Evolutionary conservation across 2,329 filamentous ascomycete species (phyloP).

Genomic region (Aspergillus phoenicis): DNA sequence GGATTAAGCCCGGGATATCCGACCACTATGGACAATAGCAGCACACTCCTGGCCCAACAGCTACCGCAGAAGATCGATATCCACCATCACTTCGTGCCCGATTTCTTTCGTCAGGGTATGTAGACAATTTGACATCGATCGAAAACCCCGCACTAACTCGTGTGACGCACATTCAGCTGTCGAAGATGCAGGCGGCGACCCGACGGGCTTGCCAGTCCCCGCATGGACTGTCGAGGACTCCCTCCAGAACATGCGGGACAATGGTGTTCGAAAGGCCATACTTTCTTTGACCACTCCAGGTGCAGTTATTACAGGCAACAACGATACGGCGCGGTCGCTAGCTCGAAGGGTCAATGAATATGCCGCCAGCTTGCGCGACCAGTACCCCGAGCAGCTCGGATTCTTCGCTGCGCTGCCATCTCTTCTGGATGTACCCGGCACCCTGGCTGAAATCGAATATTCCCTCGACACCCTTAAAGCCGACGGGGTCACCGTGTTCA

Average conservation of each 20-base stretch:
- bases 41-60: neutral
- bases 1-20: neutral
- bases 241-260: conserved; percentile 4
- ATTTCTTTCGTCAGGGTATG: neutral
- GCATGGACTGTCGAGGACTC: conserved; percentile 10
- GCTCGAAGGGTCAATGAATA: conserved; percentile 16
- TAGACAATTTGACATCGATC: no score
- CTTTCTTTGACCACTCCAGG: conserved; percentile 17
- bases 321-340: conserved; percentile 4
- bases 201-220: conserved; percentile 11
- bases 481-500: conserved; percentile 53
- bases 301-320: conserved; percentile 9
- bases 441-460: conserved; percentile 20
- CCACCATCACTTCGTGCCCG: conserved; percentile 3
- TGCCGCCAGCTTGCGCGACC: conserved; percentile 10
- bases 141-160: neutral
- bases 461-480: conserved; percentile 24
- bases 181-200: neutral
- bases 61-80: neutral
- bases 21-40: neutral
- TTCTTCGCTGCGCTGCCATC: conserved; percentile 23
- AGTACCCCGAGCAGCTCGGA: conserved; percentile 10
- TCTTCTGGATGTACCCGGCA: conserved; percentile 10
- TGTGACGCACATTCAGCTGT: neutral
- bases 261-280: conserved; percentile 13